A percentile compares a stretch with the other conserved stretches of the same genome.
phyloP scores from a whole-genome alignment of 352 stramenopile genomes.

The Phytophthora sansomeana region DNA sequence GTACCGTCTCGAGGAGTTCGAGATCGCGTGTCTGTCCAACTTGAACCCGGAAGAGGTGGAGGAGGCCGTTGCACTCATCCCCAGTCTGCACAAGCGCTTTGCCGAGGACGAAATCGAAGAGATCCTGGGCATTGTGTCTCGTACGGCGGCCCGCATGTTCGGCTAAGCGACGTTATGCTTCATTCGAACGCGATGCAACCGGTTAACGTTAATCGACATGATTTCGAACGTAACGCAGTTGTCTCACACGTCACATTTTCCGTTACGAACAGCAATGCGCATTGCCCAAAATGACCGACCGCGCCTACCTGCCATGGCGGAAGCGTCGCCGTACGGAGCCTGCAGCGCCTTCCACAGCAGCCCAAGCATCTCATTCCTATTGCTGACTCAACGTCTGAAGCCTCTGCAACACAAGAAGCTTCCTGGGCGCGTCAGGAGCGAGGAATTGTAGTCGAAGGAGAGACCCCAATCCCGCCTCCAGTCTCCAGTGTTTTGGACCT shows the following conservation, averaged over 20 bases:
- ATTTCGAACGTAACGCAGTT: constrained; percentile 11
- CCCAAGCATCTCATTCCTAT: background rate
- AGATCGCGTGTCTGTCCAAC: constrained; percentile 91
- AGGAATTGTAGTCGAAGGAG: constrained; percentile 50
- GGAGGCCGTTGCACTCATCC: constrained; percentile 89
- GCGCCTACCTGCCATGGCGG: constrained; percentile 49
- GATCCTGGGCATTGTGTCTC: constrained; percentile 89
- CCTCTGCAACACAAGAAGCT: constrained; percentile 41
- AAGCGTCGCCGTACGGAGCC: constrained; percentile 45
- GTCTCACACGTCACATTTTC: constrained; percentile 26
- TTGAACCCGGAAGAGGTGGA: constrained; percentile 91
- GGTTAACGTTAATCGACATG: constrained; percentile 15
- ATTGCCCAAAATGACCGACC: constrained; percentile 14
- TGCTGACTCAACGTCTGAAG: background rate
- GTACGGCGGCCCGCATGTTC: constrained; percentile 89
- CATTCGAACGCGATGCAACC: constrained; percentile 22
- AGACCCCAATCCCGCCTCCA: constrained; percentile 34
- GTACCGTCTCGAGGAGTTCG: constrained; percentile 89
- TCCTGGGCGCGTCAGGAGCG: constrained; percentile 63
- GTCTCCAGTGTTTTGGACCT: constrained; percentile 51
- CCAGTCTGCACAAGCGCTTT: constrained; percentile 90
- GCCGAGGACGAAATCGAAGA: constrained; percentile 92
- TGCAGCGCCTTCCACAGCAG: background rate
- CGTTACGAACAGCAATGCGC: background rate
- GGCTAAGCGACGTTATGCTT: constrained; percentile 37